Evolutionary conservation across 108 stramenopile genomes (phyloP).

Genomic region (Nitzschia inconspicua): DNA sequence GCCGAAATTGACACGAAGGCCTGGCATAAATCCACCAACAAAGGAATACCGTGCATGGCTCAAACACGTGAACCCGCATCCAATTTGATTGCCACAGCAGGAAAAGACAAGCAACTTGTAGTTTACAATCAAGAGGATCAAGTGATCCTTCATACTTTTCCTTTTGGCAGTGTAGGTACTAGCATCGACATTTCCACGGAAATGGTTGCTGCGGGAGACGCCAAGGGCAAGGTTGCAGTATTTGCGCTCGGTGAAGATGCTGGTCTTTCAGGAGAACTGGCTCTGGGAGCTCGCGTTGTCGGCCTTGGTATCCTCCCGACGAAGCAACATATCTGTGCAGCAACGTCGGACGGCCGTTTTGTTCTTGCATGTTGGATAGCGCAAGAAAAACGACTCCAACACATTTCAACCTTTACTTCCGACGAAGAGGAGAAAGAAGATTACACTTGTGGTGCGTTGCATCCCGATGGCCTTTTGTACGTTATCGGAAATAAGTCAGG

Average conservation of each 20-base stretch:
- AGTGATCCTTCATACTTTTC: constrained; percentile 41
- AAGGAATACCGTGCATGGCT: constrained; percentile 36
- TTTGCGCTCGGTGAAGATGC: constrained; percentile 20
- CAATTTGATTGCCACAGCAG: constrained; percentile 52
- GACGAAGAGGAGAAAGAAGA: neutral
- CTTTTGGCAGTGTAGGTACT: constrained; percentile 8
- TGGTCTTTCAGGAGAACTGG: constrained; percentile 1
- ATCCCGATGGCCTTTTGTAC: constrained; percentile 92
- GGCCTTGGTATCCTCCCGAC: constrained; percentile 53
- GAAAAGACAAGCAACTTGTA: constrained; percentile 66
- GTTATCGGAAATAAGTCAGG: constrained; percentile 59
- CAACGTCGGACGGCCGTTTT: constrained; percentile 3
- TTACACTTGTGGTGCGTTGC: constrained; percentile 63
- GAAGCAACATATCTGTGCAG: constrained; percentile 37
- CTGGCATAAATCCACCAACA: constrained; percentile 56
- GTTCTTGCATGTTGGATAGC: constrained; percentile 25
- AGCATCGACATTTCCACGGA: constrained; percentile 24
- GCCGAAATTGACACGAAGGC: constrained; percentile 20
- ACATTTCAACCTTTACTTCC: constrained; percentile 3
- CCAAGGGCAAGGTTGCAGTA: constrained; percentile 14
- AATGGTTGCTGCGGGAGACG: constrained; percentile 19
- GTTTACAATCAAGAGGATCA: constrained; percentile 52
- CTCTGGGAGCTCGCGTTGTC: constrained; percentile 6
- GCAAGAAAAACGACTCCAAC: constrained; percentile 18
- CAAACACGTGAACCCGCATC: neutral